Conservation (phyloP, 2,329 filamentous ascomycete species). For the Fusarium marasasianum region DNA sequence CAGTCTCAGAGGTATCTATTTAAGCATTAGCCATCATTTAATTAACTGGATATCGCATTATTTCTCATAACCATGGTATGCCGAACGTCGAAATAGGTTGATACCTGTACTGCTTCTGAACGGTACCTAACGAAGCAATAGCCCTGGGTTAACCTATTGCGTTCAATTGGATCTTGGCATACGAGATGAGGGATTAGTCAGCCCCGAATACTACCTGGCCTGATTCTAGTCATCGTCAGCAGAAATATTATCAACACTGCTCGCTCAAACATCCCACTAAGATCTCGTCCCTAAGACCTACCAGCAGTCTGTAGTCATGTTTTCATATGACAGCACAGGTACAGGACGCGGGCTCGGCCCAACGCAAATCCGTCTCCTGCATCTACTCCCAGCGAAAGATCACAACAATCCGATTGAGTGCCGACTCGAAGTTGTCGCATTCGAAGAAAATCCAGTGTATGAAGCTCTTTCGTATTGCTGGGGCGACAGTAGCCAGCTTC, state of each 20-base stretch:
- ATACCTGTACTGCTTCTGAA: neutral
- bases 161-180: neutral
- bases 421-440: neutral
- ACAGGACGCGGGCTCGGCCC: neutral
- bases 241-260: rapidly evolving
- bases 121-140: rapidly evolving
- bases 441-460: neutral
- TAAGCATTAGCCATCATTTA: neutral
- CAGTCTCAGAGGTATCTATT: neutral
- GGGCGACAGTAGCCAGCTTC: neutral
- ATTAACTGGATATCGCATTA: too few relatives aligned
- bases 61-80: too few relatives aligned
- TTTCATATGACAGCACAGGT: neutral
- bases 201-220: neutral
- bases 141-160: rapidly evolving
- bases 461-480: neutral
- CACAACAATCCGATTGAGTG: rapidly evolving
- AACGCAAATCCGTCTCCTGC: neutral
- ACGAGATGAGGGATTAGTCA: neutral
- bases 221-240: neutral
- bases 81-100: too few relatives aligned
- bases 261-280: neutral
- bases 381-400: neutral
- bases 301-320: neutral
- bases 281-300: rapidly evolving